phyloP scores from a whole-genome alignment of 495 filamentous ascomycete species.

The Terfezia boudieri region DNA sequence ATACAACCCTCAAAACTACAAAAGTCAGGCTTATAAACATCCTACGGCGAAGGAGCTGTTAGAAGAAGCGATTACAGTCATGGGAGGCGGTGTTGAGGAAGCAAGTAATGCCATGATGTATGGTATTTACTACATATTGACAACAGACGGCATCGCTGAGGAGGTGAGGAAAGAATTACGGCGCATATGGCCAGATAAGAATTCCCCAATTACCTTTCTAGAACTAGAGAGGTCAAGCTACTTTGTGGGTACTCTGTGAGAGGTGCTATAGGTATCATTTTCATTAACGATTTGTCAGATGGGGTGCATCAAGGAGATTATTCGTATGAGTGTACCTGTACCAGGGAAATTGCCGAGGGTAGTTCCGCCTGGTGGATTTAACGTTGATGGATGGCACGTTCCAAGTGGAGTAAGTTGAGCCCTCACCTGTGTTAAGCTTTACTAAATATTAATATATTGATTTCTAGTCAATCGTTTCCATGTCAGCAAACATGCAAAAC shows the following conservation, averaged over 20 bases:
- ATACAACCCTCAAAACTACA: no score
- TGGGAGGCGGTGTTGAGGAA: background rate
- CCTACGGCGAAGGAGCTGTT: background rate
- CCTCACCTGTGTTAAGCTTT: background rate
- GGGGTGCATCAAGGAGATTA: background rate
- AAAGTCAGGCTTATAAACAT: no score
- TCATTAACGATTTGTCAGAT: background rate
- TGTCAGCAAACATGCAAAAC: background rate
- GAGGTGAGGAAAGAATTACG: background rate
- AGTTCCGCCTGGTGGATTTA: background rate
- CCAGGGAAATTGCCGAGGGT: background rate
- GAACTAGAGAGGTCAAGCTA: background rate
- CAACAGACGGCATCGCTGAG: background rate
- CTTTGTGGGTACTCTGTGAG: background rate
- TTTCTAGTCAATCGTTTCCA: background rate
- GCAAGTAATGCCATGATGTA: background rate
- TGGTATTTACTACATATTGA: background rate
- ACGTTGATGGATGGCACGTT: background rate
- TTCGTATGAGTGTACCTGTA: background rate
- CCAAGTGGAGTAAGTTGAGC: background rate
- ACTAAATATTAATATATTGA: background rate
- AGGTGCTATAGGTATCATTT: no score
- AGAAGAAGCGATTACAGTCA: background rate
- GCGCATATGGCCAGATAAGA: background rate
- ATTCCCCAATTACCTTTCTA: background rate